These are phyloP conservation scores for Sphagnum tenellum DNA, from an alignment of 225 moss, liverwort and hornwort genomes.

Conservation along the genomic window DNA sequence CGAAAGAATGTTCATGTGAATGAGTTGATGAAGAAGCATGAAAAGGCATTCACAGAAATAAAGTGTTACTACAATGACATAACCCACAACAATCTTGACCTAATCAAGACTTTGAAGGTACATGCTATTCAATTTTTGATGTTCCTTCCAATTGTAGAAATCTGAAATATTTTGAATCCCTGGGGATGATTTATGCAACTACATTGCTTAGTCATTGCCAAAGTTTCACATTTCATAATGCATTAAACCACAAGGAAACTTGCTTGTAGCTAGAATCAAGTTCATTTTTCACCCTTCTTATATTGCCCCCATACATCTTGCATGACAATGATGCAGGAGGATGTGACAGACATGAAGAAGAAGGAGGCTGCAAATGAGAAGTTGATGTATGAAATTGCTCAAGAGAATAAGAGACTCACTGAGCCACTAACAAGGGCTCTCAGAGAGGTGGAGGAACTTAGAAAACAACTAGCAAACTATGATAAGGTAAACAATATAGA, in stretches of 20 bases:
- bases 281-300: no score
- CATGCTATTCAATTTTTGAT: no score
- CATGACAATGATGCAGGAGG: slow-evolving; percentile 37
- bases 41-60: slow-evolving; percentile 90
- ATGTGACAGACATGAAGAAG: slow-evolving; percentile 77
- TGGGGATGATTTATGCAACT: no score
- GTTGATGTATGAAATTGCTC: slow-evolving; percentile 73
- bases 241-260: no score
- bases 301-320: no score
- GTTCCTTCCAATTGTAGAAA: no score
- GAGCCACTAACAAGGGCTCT: slow-evolving; percentile 73
- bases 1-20: slow-evolving; percentile 72
- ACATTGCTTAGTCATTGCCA: no score
- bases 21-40: slow-evolving; percentile 81
- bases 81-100: slow-evolving; percentile 84
- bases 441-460: slow-evolving; percentile 55
- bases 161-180: no score
- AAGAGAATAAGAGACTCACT: slow-evolving; percentile 75
- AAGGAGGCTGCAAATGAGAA: slow-evolving; percentile 80
- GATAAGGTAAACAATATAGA: slow-evolving; percentile 32
- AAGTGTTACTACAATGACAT: slow-evolving; percentile 97
- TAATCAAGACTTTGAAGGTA: slow-evolving; percentile 87
- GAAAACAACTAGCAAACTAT: slow-evolving; percentile 40
- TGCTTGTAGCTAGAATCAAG: no score
- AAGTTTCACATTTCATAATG: no score